A percentile compares a stretch with the other conserved stretches of the same genome.
Conservation (phyloP, 306 rosid species). For the Vicia villosa region DNA sequence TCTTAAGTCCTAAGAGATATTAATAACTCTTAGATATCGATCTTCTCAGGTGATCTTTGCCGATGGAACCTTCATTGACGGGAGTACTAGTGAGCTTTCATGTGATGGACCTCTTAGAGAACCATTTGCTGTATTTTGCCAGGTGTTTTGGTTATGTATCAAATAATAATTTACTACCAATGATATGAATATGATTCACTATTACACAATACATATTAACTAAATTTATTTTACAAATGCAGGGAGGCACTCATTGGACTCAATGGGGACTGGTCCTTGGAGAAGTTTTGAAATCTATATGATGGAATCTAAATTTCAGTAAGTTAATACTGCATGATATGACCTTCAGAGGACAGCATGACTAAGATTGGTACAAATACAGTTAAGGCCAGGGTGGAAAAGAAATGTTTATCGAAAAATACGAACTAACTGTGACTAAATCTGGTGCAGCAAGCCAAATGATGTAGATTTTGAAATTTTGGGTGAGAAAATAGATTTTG, state of each 20-base stretch:
- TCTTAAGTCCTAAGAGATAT: slow-evolving; percentile 3
- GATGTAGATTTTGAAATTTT: neutral
- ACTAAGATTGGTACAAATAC: slow-evolving; percentile 28
- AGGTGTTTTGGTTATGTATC: slow-evolving; percentile 45
- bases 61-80: slow-evolving; percentile 93
- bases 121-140: slow-evolving; percentile 91
- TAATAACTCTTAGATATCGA: slow-evolving; percentile 26
- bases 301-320: slow-evolving; percentile 28
- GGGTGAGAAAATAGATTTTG: neutral
- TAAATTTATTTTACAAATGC: slow-evolving; percentile 36
- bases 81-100: slow-evolving; percentile 97
- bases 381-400: neutral
- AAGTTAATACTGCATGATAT: slow-evolving; percentile 11
- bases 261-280: slow-evolving; percentile 93
- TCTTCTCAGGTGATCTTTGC: slow-evolving; percentile 85
- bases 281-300: slow-evolving; percentile 71
- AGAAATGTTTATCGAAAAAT: neutral
- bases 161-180: neutral
- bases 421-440: neutral
- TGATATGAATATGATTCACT: slow-evolving; percentile 14
- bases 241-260: slow-evolving; percentile 97
- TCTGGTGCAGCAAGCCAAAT: neutral
- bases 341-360: slow-evolving; percentile 12
- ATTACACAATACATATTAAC: slow-evolving; percentile 3
- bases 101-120: slow-evolving; percentile 96